phyloP scores from a whole-genome alignment of 1,284 basidiomycete genomes.

The Trametes versicolor region DNA sequence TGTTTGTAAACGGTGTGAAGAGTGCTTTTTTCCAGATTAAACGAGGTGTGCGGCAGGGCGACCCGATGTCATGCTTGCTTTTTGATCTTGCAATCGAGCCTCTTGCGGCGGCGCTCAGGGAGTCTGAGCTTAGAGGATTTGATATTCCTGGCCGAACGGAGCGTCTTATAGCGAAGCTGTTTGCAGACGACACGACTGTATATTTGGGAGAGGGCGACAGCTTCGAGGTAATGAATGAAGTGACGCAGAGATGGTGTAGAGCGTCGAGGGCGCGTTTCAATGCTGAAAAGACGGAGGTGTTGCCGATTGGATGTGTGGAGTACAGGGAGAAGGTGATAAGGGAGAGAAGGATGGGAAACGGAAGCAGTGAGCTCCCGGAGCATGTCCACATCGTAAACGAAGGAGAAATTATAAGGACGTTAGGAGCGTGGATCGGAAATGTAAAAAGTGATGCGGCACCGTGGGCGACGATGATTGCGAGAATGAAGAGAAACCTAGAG shows the following conservation, averaged over 20 bases:
- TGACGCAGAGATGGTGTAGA: not conserved
- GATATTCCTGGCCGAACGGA: too few relatives aligned
- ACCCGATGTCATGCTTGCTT: constrained; percentile 49
- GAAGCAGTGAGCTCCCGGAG: too few relatives aligned
- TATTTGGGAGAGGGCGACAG: constrained; percentile 2
- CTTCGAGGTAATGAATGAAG: not conserved
- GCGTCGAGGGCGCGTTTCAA: constrained; percentile 9
- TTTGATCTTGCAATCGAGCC: too few relatives aligned
- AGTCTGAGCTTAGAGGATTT: not conserved
- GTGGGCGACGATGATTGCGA: not conserved
- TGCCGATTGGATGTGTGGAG: not conserved
- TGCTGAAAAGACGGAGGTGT: constrained; percentile 6
- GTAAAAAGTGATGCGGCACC: too few relatives aligned
- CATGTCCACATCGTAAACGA: too few relatives aligned
- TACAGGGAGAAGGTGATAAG: too few relatives aligned
- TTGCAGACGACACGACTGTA: not conserved
- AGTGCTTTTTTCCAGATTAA: not conserved
- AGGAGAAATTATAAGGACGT: too few relatives aligned
- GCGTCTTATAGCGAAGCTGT: too few relatives aligned
- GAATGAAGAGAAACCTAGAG: not conserved
- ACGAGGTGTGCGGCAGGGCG: constrained; percentile 43
- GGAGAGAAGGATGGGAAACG: too few relatives aligned
- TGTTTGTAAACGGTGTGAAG: too few relatives aligned
- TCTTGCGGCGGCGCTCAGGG: not conserved
- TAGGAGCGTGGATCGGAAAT: too few relatives aligned